phyloP scores from a whole-genome alignment of 2,329 filamentous ascomycete genomes.

The Tothia fuscella region DNA sequence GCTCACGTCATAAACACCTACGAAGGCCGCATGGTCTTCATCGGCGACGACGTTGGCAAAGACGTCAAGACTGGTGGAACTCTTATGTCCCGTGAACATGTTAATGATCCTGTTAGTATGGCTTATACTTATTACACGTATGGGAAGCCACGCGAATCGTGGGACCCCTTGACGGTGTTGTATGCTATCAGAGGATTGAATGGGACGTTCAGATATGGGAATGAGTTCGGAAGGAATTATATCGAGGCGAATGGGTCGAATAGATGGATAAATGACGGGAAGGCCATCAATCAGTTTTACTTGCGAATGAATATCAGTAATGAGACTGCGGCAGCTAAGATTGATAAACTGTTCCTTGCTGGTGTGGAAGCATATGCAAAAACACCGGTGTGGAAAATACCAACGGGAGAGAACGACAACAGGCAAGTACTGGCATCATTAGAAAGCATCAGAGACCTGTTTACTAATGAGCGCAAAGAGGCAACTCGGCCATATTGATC shows the following conservation, averaged over 20 bases:
- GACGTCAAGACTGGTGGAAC: conserved; percentile 28
- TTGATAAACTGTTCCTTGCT: neutral
- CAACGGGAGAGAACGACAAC: no score
- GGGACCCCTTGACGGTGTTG: conserved; percentile 18
- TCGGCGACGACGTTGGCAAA: conserved; percentile 34
- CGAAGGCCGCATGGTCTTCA: conserved; percentile 28
- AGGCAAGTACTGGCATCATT: no score
- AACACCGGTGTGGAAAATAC: no score
- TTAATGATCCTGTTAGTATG: conserved; percentile 15
- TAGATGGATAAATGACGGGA: neutral
- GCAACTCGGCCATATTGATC: no score
- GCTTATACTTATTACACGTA: conserved; percentile 19
- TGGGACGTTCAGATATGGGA: conserved; percentile 23
- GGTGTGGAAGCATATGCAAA: no score
- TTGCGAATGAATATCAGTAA: neutral
- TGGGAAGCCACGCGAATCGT: conserved; percentile 15
- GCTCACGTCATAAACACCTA: conserved; percentile 37
- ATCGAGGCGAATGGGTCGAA: neutral
- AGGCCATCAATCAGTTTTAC: neutral
- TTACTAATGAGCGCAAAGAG: no score
- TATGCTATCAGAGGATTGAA: conserved; percentile 17
- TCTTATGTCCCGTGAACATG: conserved; percentile 20
- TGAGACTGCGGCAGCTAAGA: neutral
- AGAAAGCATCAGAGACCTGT: no score
- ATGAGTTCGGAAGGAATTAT: neutral